Conservation (phyloP, 331 rosid species). For the Acacia concinna region DNA sequence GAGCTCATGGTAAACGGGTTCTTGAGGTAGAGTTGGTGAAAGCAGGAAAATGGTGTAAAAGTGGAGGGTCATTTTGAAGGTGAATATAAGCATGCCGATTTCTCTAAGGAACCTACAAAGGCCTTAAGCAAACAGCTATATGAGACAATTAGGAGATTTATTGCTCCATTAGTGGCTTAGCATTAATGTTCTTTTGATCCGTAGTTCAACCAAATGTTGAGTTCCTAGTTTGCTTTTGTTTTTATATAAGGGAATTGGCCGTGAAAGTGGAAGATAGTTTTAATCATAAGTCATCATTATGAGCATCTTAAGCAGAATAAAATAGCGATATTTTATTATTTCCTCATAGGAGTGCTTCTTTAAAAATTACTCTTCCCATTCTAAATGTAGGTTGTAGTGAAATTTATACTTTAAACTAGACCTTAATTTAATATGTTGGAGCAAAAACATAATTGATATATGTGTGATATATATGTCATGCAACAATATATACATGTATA, state of each 20-base stretch:
- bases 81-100: neutral
- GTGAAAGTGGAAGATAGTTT: neutral
- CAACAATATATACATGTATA: too few species aligned
- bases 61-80: neutral
- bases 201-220: neutral
- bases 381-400: too few species aligned
- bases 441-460: too few species aligned
- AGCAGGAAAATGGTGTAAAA: neutral
- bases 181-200: neutral
- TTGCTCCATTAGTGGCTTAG: neutral
- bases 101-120: neutral
- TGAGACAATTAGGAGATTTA: neutral
- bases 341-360: too few species aligned
- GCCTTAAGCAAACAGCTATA: neutral
- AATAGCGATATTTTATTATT: too few species aligned
- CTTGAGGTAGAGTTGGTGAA: neutral
- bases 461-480: too few species aligned
- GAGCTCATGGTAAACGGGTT: too few species aligned
- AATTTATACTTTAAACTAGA: too few species aligned
- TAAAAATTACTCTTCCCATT: too few species aligned
- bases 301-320: neutral
- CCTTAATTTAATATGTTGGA: too few species aligned
- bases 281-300: too few species aligned
- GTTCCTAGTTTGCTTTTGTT: neutral
- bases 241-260: neutral